Percentiles rank a stretch among this genome's conserved stretches.
Evolutionary conservation across 2,329 filamentous ascomycete genomes (phyloP).

Genomic region (Cadophora gregata): DNA sequence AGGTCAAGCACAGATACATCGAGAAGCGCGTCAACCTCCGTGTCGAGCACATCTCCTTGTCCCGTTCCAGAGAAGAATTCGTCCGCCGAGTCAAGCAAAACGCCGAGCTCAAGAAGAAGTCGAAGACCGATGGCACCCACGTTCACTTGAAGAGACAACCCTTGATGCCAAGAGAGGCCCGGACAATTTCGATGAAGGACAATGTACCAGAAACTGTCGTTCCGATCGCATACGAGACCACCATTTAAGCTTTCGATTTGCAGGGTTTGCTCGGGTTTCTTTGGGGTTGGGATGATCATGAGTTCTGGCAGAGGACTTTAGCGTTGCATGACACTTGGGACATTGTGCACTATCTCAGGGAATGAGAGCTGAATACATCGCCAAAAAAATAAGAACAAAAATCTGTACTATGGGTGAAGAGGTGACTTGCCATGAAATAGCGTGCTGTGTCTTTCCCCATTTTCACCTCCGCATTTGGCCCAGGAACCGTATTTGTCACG

Average conservation of each 20-base stretch:
- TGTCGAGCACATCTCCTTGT: conserved; percentile 94
- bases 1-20: conserved; percentile 98
- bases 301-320: conserved; percentile 39
- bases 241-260: conserved; percentile 69
- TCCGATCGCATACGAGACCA: conserved; percentile 96
- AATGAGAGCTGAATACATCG: conserved; percentile 41
- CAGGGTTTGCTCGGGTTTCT: conserved; percentile 43
- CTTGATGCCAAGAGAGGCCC: conserved; percentile 76
- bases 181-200: conserved; percentile 79
- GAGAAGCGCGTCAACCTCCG: conserved; percentile 99
- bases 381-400: conserved; percentile 29
- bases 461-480: neutral
- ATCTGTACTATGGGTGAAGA: conserved; percentile 11
- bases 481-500: conserved; percentile 42
- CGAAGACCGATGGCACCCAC: conserved; percentile 86
- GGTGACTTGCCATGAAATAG: neutral
- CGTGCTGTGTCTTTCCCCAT: neutral
- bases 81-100: conserved; percentile 95
- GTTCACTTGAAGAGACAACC: conserved; percentile 94
- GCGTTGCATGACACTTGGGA: conserved; percentile 44
- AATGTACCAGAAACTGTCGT: conserved; percentile 90
- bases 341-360: conserved; percentile 42
- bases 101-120: conserved; percentile 89
- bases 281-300: conserved; percentile 41
- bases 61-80: conserved; percentile 96